Evolutionary conservation across 2,329 filamentous ascomycete species (phyloP), one percentile per base, ranked within the genome.

Genomic region (Aspergillus costaricaensis): DNA sequence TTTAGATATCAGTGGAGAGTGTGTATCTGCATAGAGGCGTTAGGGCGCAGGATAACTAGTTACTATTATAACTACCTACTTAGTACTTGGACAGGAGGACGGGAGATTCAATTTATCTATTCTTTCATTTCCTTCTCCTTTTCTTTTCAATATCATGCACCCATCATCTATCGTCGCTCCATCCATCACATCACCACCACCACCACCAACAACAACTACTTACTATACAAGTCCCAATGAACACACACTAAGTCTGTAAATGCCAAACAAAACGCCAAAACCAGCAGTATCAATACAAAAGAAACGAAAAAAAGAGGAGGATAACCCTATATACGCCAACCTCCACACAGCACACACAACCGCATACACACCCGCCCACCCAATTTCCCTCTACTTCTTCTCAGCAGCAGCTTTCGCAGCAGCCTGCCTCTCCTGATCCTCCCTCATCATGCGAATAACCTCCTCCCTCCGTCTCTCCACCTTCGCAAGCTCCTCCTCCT

Each of bases 401-500:
- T 50, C 19, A 23, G 41, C 41, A 44, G 17, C 41, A 44, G 41
- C 25, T 1, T 27, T 27, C 25, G 25, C 41, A 23, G 41, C 54
- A 23, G 41, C 25, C 36, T 56, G 56, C 47, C 47, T 48, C 66
- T 68, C 69, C 41, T 76, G 72, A 70, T 77, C 76, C 65, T 70
- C 72, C 58, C 70, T 74, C 75, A 77, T 79, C 73, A 78, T 71
- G 17, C 62, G 61, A 58, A 81, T 77, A 12, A 81, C 72, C 58
- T 80, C 74, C 64, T 67, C 69, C 59, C 77, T 75, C 49, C 75
- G 70, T 62, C 72, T 71, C 66, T 80, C 76, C 4, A 76, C 75
- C 54, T 62, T 68, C 19, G 64, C 67, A 43, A 84, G 82, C 69
- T 88, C 87, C 63, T 83, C 82, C 76, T 92, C 88, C 39, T 87